phyloP scores from a whole-genome alignment of 2,329 filamentous ascomycete genomes.

The Fusarium pseudocircinatum region DNA sequence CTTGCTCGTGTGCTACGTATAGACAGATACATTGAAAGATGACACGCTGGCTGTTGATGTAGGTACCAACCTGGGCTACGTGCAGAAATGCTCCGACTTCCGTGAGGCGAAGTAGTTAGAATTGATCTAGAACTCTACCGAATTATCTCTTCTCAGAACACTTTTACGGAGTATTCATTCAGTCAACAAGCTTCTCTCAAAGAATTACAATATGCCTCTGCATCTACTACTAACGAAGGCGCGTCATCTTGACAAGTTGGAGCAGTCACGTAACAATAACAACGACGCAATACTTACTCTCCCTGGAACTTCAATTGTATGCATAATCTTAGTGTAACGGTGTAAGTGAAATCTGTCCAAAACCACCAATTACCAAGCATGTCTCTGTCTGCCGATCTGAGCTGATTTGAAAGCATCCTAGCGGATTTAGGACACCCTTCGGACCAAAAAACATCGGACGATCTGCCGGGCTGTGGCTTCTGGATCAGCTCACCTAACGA shows the following conservation, averaged over 20 bases:
- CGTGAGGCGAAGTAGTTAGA: slow-evolving; percentile 27
- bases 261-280: not conserved
- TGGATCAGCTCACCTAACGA: not conserved
- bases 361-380: slow-evolving; percentile 25
- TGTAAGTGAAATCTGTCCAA: slow-evolving; percentile 33
- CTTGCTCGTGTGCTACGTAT: slow-evolving; percentile 2
- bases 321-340: not conserved
- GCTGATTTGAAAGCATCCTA: slow-evolving; percentile 30
- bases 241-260: not conserved
- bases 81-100: slow-evolving; percentile 15
- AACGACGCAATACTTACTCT: not conserved
- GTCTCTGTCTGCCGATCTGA: not conserved
- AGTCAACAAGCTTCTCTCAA: not conserved
- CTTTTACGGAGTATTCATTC: no score
- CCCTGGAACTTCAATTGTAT: not conserved
- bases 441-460: slow-evolving; percentile 21
- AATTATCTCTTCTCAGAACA: not conserved
- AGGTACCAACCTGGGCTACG: not conserved
- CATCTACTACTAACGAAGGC: not conserved
- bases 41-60: slow-evolving; percentile 41
- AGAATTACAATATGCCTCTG: not conserved
- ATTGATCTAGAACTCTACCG: slow-evolving; percentile 18
- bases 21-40: slow-evolving; percentile 25
- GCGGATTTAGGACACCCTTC: slow-evolving; percentile 4
- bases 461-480: slow-evolving; percentile 2